These are phyloP conservation scores for Turritis glabra DNA, from an alignment of 345 rosid genomes.

Conservation along the genomic window DNA sequence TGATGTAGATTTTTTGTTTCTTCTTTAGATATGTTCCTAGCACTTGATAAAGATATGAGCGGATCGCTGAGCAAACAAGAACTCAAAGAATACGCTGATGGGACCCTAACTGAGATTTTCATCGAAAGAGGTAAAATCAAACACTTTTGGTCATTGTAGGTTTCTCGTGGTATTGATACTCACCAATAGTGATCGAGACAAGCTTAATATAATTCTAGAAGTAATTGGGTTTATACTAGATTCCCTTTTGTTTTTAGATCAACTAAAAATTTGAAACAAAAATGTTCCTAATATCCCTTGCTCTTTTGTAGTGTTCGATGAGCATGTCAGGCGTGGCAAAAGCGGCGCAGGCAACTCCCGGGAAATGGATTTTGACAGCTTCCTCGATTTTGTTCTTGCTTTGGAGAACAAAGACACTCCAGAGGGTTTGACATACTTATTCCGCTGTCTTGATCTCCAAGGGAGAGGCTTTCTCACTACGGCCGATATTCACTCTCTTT, in stretches of 20 bases:
- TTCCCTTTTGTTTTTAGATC: neutral
- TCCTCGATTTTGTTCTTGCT: constrained; percentile 94
- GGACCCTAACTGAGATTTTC: constrained; percentile 91
- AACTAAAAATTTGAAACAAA: too few species aligned
- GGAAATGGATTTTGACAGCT: constrained; percentile 97
- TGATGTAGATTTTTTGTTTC: constrained; percentile 19
- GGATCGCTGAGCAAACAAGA: constrained; percentile 96
- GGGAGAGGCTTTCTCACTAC: constrained; percentile 93
- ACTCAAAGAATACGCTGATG: constrained; percentile 95
- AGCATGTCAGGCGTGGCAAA: constrained; percentile 89
- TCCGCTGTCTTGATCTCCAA: constrained; percentile 88
- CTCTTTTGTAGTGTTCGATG: constrained; percentile 70
- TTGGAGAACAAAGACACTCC: constrained; percentile 97
- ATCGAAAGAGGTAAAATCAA: constrained; percentile 80
- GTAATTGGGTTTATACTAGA: neutral
- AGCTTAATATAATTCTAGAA: neutral
- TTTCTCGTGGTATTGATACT: neutral
- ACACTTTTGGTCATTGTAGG: constrained; percentile 5
- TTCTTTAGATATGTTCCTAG: constrained; percentile 85
- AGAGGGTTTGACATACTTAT: constrained; percentile 91
- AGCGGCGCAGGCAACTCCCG: constrained; percentile 62
- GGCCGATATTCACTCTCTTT: constrained; percentile 96
- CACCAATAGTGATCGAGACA: constrained; percentile 1
- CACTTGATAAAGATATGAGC: constrained; percentile 92
- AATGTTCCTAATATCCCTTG: constrained; percentile 29